These are phyloP conservation scores for Fusarium protoensiforme DNA, from an alignment of 2,329 filamentous ascomycete genomes.

Conservation along the genomic window DNA sequence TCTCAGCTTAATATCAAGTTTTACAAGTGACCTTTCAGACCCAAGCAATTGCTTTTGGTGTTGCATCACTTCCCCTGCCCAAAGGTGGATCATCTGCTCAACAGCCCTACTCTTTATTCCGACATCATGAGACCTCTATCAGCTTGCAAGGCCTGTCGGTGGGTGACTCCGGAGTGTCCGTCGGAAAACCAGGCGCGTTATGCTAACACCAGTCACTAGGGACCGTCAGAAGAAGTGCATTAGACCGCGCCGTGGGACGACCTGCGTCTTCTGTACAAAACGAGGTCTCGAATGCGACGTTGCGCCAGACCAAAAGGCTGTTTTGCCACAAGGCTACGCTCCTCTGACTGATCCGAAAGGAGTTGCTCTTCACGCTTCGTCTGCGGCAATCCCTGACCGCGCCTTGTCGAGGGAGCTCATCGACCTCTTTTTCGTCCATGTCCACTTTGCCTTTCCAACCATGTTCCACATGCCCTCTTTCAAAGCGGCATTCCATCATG, in stretches of 20 bases:
- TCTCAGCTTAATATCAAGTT: not conserved
- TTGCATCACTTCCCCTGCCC: not conserved
- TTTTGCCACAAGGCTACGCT: not conserved
- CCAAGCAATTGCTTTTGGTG: not conserved
- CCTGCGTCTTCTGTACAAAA: not conserved
- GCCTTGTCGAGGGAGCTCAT: slow-evolving; percentile 4
- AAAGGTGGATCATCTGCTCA: not conserved
- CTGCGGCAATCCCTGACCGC: not conserved
- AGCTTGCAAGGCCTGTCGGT: not conserved
- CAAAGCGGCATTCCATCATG: not conserved
- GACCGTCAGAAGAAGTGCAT: slow-evolving; percentile 13
- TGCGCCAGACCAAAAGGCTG: not conserved
- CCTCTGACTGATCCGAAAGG: not conserved
- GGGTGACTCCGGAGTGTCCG: not conserved
- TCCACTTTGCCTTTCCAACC: slow-evolving; percentile 5
- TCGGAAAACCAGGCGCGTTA: not conserved
- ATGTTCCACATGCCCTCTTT: slow-evolving; percentile 7
- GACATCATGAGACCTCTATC: not conserved
- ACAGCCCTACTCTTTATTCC: not conserved
- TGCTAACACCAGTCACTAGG: not conserved
- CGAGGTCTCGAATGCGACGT: slow-evolving; percentile 1
- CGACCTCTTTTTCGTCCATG: slow-evolving; percentile 3
- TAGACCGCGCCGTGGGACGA: not conserved
- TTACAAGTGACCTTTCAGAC: not conserved
- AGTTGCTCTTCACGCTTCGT: not conserved